Conservation (phyloP, 2,329 filamentous ascomycete genomes). For the Trichoderma semiorbis region DNA sequence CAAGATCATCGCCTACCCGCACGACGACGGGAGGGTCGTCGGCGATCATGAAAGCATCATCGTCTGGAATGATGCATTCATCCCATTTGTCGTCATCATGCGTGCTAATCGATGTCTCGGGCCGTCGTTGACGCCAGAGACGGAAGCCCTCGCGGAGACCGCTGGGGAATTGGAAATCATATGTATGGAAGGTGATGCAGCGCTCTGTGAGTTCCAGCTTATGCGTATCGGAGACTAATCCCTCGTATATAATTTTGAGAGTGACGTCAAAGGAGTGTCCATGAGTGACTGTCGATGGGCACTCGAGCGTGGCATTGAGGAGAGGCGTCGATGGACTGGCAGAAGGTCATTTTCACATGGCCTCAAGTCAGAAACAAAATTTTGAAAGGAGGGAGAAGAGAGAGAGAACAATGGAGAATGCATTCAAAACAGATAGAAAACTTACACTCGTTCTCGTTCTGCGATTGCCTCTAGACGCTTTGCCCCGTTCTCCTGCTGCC, state of each 20-base stretch:
- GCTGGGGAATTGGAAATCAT: background rate
- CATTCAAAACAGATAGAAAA: background rate
- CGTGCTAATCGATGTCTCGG: background rate
- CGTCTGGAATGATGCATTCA: background rate
- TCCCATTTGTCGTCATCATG: background rate
- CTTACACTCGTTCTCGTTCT: background rate
- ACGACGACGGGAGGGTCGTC: background rate
- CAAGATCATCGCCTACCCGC: background rate
- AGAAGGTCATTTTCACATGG: background rate
- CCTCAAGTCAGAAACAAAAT: background rate
- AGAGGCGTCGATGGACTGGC: background rate
- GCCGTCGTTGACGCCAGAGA: background rate
- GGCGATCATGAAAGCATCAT: background rate
- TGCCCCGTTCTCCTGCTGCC: background rate
- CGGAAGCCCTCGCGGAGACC: background rate
- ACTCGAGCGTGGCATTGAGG: background rate
- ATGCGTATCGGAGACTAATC: background rate
- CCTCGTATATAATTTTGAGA: background rate
- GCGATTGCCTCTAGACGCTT: background rate
- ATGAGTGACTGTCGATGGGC: background rate
- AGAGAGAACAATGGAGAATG: background rate
- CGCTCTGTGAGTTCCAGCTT: background rate
- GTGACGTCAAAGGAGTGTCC: background rate
- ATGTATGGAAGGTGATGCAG: background rate
- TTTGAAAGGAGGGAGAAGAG: background rate